phyloP scores from a whole-genome alignment of 495 filamentous ascomycete genomes.

The Aspergillus asperescens region DNA sequence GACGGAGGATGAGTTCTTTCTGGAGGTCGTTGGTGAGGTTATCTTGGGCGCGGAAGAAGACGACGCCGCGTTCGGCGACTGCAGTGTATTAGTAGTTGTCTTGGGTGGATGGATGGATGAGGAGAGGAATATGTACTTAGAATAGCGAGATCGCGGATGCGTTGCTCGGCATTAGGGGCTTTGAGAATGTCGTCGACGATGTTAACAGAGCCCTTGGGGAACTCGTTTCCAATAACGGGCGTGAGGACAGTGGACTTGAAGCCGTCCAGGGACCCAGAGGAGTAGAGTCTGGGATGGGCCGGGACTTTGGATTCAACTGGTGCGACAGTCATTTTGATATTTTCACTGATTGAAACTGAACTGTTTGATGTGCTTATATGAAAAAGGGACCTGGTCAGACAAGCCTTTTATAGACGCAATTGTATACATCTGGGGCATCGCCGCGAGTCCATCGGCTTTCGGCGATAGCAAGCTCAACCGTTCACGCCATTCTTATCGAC shows the following conservation, averaged over 20 bases:
- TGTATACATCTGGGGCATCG: background rate
- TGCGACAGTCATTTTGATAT: conserved; percentile 6
- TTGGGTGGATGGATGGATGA: background rate
- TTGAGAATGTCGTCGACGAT: conserved; percentile 52
- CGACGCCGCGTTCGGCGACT: conserved; percentile 70
- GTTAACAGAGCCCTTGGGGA: conserved; percentile 32
- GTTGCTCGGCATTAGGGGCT: conserved; percentile 50
- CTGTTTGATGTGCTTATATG: background rate
- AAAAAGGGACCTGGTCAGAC: background rate
- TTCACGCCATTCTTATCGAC: conserved; percentile 1
- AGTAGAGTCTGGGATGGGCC: conserved; percentile 11
- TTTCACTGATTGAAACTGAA: background rate
- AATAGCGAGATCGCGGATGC: conserved; percentile 56
- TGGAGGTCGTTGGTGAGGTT: conserved; percentile 54
- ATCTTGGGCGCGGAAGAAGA: conserved; percentile 68
- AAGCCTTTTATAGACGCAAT: background rate
- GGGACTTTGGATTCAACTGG: background rate
- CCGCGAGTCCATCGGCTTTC: conserved; percentile 4
- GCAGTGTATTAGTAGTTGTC: background rate
- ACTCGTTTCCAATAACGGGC: conserved; percentile 54
- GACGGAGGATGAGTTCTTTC: conserved; percentile 55
- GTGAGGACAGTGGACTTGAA: conserved; percentile 14
- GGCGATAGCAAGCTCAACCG: background rate
- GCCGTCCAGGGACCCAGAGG: conserved; percentile 9
- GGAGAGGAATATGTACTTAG: conserved; percentile 18